Evolutionary conservation across 202 grass and related monocot genomes (phyloP), one percentile per base, ranked within the genome.

Genomic region (Eragrostis tef): DNA sequence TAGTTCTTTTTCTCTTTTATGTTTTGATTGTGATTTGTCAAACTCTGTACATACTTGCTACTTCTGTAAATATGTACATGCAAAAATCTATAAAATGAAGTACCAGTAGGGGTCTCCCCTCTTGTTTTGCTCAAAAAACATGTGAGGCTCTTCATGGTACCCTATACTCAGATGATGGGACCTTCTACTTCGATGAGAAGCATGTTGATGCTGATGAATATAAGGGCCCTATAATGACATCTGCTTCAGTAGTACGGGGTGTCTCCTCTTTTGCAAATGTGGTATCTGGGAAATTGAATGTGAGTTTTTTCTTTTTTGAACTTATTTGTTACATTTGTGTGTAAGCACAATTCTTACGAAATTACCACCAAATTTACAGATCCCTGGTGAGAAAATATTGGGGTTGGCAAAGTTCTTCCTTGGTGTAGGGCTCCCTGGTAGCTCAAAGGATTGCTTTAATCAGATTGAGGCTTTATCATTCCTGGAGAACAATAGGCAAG

Each of bases 321-420:
- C n/a, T 81, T 46, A 9, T 60, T 88, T 13, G 52, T 31, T 76
- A 83, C 66, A 86, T 78, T 52, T 46, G 31, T 62, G 11, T 74
- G 6, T 34, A 77, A 86, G 47, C 43, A 82, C 20, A 22, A 78
- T 67, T 48, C 34, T 22, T 70, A 83, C 64, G 17, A 59, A 84
- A 44, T 53, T 51, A 78, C 31, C 15, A 53, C 67, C 12, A 81
- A 86, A 88, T 63, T 21, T 46, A 73, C 76, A 99, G 97, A 94
- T 99, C 77, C 90, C 91, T 60, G 67, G 86, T 56, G 89, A 90
- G 72, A 99, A 96, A 86, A 84, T 99, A 78, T 61, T 90, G 58
- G 93, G 97, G 52, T 84, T 99, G 81, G 89, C 90, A 9, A 99
- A 92, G 66, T 96, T 99, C 66, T 95, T 99, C 79, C 97, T 99